A percentile compares a stretch with the other conserved stretches of the same genome.
Conservation (phyloP, 2,329 filamentous ascomycete genomes). For the Botryotinia convoluta region DNA sequence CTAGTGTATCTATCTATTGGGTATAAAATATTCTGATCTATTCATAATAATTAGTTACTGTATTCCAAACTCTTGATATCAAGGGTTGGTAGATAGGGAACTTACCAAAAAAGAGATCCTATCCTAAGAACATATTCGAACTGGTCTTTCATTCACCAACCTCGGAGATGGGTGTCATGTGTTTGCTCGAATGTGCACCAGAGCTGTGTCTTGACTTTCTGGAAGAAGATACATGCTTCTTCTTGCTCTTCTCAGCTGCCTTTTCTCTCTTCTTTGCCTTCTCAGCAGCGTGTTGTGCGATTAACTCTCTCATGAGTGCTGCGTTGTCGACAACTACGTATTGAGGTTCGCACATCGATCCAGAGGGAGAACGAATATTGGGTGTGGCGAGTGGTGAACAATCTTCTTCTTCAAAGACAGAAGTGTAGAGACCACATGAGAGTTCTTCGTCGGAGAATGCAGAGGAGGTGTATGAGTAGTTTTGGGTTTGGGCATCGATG, state of each 20-base stretch:
- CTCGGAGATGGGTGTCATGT: slow-evolving; percentile 58
- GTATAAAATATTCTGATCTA: slow-evolving; percentile 6
- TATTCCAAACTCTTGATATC: not conserved
- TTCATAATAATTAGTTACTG: not conserved
- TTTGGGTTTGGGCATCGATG: slow-evolving; percentile 27
- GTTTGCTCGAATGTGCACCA: slow-evolving; percentile 45
- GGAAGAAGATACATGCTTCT: slow-evolving; percentile 35
- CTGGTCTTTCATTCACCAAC: slow-evolving; percentile 41
- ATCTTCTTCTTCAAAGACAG: slow-evolving; percentile 50
- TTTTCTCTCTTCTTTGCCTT: slow-evolving; percentile 35
- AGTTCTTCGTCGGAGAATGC: slow-evolving; percentile 54
- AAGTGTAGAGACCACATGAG: slow-evolving; percentile 49
- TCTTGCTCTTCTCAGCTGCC: slow-evolving; percentile 18
- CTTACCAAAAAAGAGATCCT: slow-evolving; percentile 4
- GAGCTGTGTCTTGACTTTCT: slow-evolving; percentile 34
- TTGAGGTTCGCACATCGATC: slow-evolving; percentile 26
- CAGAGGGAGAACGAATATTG: slow-evolving; percentile 29
- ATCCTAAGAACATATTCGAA: not conserved
- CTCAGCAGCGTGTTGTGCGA: slow-evolving; percentile 35
- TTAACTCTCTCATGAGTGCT: slow-evolving; percentile 34
- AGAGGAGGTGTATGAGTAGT: slow-evolving; percentile 27
- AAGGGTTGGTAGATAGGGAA: not conserved
- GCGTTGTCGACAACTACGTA: slow-evolving; percentile 33
- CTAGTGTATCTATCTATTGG: slow-evolving; percentile 13
- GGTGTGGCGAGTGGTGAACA: slow-evolving; percentile 42